Conservation (phyloP, 2,329 filamentous ascomycete species). For the Ustulina deusta region DNA sequence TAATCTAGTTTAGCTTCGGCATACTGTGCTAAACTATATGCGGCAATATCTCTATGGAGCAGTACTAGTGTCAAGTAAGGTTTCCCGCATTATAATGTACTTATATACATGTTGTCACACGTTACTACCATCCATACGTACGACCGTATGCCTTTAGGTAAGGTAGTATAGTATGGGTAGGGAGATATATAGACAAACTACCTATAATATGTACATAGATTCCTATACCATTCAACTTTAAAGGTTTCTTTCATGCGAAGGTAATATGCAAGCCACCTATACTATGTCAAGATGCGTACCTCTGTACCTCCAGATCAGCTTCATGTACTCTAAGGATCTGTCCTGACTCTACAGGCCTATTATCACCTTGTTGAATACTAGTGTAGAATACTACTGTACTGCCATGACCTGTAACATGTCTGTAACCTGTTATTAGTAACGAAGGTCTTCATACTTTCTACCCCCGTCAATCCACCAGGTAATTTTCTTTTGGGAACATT, state of each 20-base stretch:
- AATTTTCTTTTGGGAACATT: slow-evolving; percentile 24
- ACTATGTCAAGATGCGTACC: slow-evolving; percentile 24
- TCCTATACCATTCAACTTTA: not conserved
- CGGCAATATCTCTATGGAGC: slow-evolving; percentile 15
- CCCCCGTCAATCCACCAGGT: not conserved
- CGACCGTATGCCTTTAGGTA: not conserved
- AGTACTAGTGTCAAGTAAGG: too few species aligned
- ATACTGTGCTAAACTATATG: not conserved
- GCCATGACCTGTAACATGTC: too few species aligned
- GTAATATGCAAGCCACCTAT: slow-evolving; percentile 21
- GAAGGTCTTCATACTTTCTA: not conserved
- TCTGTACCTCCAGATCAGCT: not conserved
- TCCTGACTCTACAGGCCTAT: not conserved
- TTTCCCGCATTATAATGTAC: not conserved
- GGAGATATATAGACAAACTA: not conserved
- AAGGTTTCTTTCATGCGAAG: not conserved
- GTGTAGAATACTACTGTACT: too few species aligned
- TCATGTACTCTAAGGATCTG: not conserved
- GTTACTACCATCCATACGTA: slow-evolving; percentile 8
- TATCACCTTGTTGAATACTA: not conserved
- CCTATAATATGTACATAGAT: too few species aligned
- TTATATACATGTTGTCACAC: slow-evolving; percentile 16
- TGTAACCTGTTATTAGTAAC: slow-evolving; percentile 1
- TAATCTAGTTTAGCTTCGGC: slow-evolving; percentile 14
- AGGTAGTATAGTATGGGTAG: too few species aligned